Evolutionary conservation across 2,329 filamentous ascomycete genomes (phyloP), one percentile per base, ranked within the genome.

Genomic region (Chaetomium globosum): DNA sequence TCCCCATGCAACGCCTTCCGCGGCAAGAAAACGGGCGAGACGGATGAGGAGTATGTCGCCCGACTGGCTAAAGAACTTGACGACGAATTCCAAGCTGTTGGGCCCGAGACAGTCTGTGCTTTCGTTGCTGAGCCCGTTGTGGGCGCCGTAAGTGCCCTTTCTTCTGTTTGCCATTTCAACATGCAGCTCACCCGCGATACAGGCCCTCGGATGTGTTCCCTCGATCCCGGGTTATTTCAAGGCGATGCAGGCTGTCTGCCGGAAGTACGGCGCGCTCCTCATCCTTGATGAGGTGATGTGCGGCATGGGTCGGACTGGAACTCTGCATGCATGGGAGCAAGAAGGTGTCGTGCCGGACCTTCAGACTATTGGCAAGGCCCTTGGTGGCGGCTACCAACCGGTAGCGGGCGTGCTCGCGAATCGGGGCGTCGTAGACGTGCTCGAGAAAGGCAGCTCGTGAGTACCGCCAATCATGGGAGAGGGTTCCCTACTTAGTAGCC

Each of bases 101-200:
- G 89, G 0, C 83, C 89, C 0, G 80, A 86, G 0, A 89, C 80
- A 0, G 87, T 93, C 0, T 89, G 86, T 61, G 89, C 87, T 0
- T 92, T 93, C 71, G 81, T 92, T 28, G 87, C 88, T 1, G 90
- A 93, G 75, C 87, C 90, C 0, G 82, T 93, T 1, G 89, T 90
- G 16, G 89, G 90, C 2, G 88, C 90, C 39, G 87, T 89, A 81
- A 76, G 79, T 75, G 3, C 23, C 33, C 10, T 23, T 31, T 31
- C 31, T 26, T n/a, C 5, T 31, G 10, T 26, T 48, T 5, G 2
- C 53, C 7, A 30, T 36, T 48, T 21, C 48, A 4, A 26, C n/a
- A 39, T 8, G 23, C 4, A 30, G 26, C 65, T 64, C 19, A 65
- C 56, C 16, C 7, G 26, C 16, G 9, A 23, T n/a, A 4, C 54